A percentile compares a stretch with the other conserved stretches of the same genome.
Evolutionary conservation across 345 rosid genomes (phyloP).

Genomic region (Clarkia xantiana): DNA sequence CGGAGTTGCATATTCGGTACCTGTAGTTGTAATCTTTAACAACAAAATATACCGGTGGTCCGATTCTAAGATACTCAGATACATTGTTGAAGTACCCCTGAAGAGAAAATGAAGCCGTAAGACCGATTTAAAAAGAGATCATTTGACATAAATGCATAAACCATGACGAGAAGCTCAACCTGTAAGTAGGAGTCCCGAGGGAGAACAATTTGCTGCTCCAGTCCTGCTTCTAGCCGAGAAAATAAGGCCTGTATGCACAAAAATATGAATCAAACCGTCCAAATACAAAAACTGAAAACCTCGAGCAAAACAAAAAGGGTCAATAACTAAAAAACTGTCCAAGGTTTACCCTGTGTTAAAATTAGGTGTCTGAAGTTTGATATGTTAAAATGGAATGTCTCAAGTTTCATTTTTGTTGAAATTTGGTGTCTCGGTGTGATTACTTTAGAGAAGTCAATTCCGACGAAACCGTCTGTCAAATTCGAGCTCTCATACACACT

Average conservation of each 20-base stretch:
- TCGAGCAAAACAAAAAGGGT: background rate
- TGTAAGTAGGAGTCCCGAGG: slow-evolving; percentile 56
- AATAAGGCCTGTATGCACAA: slow-evolving; percentile 25
- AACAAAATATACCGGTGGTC: slow-evolving; percentile 49
- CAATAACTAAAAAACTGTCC: background rate
- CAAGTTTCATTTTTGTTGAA: too few relatives aligned
- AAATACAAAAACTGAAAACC: background rate
- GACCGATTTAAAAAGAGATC: background rate
- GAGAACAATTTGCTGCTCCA: slow-evolving; percentile 50
- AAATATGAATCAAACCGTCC: background rate
- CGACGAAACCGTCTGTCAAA: too few relatives aligned
- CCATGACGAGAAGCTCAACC: slow-evolving; percentile 15
- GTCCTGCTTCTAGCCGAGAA: slow-evolving; percentile 41
- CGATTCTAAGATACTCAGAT: slow-evolving; percentile 39
- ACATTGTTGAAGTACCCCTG: slow-evolving; percentile 47
- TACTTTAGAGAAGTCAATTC: too few relatives aligned
- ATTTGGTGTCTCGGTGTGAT: too few relatives aligned
- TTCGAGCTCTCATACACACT: too few relatives aligned
- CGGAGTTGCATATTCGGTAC: slow-evolving; percentile 27
- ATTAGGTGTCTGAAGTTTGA: too few relatives aligned
- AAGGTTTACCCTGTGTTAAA: too few relatives aligned
- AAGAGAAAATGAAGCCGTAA: background rate
- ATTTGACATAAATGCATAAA: background rate
- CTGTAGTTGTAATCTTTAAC: slow-evolving; percentile 50
- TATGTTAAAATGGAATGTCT: too few relatives aligned